Conservation (phyloP, 2,329 filamentous ascomycete species). For the Penicillium rolfsii region DNA sequence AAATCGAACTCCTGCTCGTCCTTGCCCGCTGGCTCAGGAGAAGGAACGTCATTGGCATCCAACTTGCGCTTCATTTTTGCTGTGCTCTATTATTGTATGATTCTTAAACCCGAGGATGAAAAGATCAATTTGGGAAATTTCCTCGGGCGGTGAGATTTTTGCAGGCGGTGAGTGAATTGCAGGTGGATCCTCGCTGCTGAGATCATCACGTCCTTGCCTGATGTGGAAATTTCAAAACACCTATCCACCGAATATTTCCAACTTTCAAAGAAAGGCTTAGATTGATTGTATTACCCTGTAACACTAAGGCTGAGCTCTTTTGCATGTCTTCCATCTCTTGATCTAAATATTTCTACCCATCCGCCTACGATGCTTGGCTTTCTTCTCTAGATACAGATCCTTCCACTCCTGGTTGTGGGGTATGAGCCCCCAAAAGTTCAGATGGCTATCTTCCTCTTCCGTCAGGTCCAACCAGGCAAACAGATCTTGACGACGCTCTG, state of each 20-base stretch:
- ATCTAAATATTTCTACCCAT: background rate
- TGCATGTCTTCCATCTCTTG: too few relatives aligned
- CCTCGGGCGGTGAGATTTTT: slow-evolving; percentile 40
- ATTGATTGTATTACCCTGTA: background rate
- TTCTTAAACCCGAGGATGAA: slow-evolving; percentile 14
- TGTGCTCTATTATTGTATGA: slow-evolving; percentile 20
- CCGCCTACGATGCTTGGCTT: slow-evolving; percentile 9
- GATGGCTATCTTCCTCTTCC: slow-evolving; percentile 14
- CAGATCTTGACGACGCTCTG: slow-evolving; percentile 11
- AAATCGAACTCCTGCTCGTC: slow-evolving; percentile 62
- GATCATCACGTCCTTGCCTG: slow-evolving; percentile 7
- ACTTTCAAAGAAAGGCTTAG: background rate
- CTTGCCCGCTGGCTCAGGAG: slow-evolving; percentile 35
- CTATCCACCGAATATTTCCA: too few relatives aligned
- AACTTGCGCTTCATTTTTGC: slow-evolving; percentile 55
- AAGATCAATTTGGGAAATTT: slow-evolving; percentile 35
- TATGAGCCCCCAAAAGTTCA: slow-evolving; percentile 19
- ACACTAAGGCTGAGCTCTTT: background rate
- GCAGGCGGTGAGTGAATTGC: slow-evolving; percentile 27
- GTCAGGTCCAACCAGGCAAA: slow-evolving; percentile 19
- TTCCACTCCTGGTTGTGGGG: slow-evolving; percentile 18
- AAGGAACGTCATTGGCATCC: slow-evolving; percentile 52
- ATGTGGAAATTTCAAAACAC: slow-evolving; percentile 9
- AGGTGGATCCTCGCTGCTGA: slow-evolving; percentile 3
- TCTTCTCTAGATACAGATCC: slow-evolving; percentile 15